Percentiles rank a stretch among this genome's conserved stretches.
phyloP scores from a whole-genome alignment of 257 asterid species.

The Schizonepeta tenuifolia region DNA sequence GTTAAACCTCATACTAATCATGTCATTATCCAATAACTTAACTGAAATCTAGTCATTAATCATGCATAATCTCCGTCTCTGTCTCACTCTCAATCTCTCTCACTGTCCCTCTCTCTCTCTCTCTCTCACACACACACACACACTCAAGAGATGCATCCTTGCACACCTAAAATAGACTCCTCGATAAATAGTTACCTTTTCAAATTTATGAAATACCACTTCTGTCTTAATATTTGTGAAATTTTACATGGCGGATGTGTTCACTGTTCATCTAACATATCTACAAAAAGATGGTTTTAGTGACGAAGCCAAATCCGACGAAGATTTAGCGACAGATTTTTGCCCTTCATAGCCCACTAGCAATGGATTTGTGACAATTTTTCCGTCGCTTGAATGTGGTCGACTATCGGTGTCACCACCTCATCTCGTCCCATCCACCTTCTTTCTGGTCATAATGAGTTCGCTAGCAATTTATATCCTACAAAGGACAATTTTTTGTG shows the following conservation, averaged over 20 bases:
- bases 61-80: conserved; percentile 24
- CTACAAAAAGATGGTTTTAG: no score
- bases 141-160: not conserved
- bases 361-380: no score
- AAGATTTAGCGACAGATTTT: no score
- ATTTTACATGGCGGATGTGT: no score
- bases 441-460: not conserved
- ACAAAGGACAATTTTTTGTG: not conserved
- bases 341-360: no score
- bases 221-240: no score
- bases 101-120: not conserved
- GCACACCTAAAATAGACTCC: conserved; percentile 13
- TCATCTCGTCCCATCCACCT: not conserved
- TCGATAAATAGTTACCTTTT: not conserved
- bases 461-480: conserved; percentile 19
- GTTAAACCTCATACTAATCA: conserved; percentile 36
- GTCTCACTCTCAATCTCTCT: not conserved
- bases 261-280: no score
- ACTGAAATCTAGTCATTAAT: conserved; percentile 42
- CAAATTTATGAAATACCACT: no score
- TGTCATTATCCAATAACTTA: conserved; percentile 46
- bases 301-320: no score
- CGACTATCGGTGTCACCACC: no score
- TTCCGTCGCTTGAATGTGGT: no score
- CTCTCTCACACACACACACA: not conserved